These are phyloP conservation scores for Blastobotrys persicus DNA, from an alignment of 1,139 yeast genomes.

Conservation along the genomic window DNA sequence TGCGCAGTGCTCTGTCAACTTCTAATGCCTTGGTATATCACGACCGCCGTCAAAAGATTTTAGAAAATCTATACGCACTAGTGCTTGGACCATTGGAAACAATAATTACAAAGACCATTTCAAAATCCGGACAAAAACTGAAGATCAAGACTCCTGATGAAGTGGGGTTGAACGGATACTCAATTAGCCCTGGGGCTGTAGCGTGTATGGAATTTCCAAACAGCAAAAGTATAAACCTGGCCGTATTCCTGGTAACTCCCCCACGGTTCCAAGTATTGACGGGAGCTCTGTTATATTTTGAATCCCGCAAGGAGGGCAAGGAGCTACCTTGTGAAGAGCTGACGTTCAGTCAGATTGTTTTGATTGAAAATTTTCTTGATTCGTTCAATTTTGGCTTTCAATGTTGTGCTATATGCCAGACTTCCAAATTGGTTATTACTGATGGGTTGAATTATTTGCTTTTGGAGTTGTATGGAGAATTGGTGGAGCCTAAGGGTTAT, in stretches of 20 bases:
- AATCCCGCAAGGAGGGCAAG: background rate
- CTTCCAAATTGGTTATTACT: constrained; percentile 3
- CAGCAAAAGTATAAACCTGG: background rate
- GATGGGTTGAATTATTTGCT: constrained; percentile 10
- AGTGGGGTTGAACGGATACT: constrained; percentile 7
- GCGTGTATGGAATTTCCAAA: constrained; percentile 3
- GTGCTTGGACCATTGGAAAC: constrained; percentile 10
- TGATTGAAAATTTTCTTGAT: constrained; percentile 9
- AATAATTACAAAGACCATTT: constrained; percentile 3
- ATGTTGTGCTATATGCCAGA: constrained; percentile 10
- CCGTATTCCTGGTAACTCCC: constrained; percentile 1
- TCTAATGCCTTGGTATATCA: background rate
- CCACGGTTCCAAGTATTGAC: constrained; percentile 1
- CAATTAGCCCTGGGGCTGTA: constrained; percentile 10
- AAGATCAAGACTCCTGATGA: constrained; percentile 7
- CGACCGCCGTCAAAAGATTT: background rate
- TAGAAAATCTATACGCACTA: background rate
- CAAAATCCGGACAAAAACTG: background rate
- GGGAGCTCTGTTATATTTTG: constrained; percentile 10
- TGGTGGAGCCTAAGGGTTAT: background rate
- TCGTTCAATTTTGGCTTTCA: constrained; percentile 14
- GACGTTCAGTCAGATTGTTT: background rate
- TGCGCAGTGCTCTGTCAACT: constrained; percentile 1
- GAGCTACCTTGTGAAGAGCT: background rate
- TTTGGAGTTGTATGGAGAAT: background rate